These are phyloP conservation scores for Cladosporium sphaerospermum DNA, from an alignment of 2,329 filamentous ascomycete species.

Conservation along the genomic window DNA sequence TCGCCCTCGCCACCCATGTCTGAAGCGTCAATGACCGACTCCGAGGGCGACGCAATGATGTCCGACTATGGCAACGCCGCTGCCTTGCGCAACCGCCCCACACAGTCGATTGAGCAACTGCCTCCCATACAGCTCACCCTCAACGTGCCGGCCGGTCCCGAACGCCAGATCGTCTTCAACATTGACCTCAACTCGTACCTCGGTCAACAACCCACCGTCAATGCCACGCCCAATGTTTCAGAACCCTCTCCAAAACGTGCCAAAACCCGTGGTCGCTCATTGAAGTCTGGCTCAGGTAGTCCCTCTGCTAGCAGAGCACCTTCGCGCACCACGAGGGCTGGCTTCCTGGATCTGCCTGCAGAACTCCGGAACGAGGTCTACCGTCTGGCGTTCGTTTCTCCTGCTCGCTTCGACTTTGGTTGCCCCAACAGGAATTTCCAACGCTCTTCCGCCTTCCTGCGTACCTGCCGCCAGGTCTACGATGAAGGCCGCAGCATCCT, in stretches of 20 bases:
- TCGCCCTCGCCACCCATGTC: conserved; percentile 20
- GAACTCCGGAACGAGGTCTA: conserved; percentile 47
- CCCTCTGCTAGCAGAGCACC: neutral
- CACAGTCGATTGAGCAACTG: conserved; percentile 13
- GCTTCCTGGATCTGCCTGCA: conserved; percentile 33
- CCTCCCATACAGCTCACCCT: conserved; percentile 36
- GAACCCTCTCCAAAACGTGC: conserved; percentile 2
- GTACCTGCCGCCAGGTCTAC: conserved; percentile 40
- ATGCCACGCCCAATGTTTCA: neutral
- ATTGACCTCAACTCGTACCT: conserved; percentile 11
- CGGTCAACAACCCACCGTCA: neutral
- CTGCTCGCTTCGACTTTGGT: conserved; percentile 31
- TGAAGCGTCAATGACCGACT: conserved; percentile 15
- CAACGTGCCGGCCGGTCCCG: conserved; percentile 40
- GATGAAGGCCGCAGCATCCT: conserved; percentile 43
- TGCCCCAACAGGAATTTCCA: conserved; percentile 31
- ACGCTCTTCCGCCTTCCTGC: conserved; percentile 40
- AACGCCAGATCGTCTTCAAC: conserved; percentile 38
- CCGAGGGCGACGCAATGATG: conserved; percentile 15
- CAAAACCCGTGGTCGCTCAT: neutral
- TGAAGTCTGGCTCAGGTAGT: neutral
- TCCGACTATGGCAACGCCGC: conserved; percentile 14
- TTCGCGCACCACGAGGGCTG: conserved; percentile 7
- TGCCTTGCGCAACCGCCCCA: neutral
- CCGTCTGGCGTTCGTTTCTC: conserved; percentile 34